Percentiles rank a stretch among this genome's conserved stretches.
These are phyloP conservation scores for Agaricales sp. DNA, from an alignment of 1,284 basidiomycete species.

Conservation along the genomic window DNA sequence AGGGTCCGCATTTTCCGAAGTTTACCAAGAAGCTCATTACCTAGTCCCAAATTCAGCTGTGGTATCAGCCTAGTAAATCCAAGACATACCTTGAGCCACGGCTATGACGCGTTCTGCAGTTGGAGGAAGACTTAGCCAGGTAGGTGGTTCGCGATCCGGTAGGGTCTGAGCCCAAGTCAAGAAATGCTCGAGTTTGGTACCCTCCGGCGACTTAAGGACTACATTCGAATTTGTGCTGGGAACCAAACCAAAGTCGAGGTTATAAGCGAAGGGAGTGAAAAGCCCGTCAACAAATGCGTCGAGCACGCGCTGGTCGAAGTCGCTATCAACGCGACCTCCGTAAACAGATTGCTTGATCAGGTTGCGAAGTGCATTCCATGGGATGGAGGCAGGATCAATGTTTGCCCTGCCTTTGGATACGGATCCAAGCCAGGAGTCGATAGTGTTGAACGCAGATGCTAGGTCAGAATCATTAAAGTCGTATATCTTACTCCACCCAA, in stretches of 20 bases:
- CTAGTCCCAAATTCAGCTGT: constrained; percentile 35
- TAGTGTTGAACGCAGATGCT: constrained; percentile 84
- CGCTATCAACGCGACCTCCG: constrained; percentile 87
- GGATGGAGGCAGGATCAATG: constrained; percentile 82
- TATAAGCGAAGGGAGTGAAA: constrained; percentile 83
- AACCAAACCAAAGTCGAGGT: constrained; percentile 85
- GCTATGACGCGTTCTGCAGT: constrained; percentile 89
- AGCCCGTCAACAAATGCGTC: constrained; percentile 87
- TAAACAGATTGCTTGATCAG: constrained; percentile 94
- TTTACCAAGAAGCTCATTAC: constrained; percentile 74
- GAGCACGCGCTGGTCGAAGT: constrained; percentile 86
- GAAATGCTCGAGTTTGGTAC: constrained; percentile 86
- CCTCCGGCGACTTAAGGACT: constrained; percentile 74
- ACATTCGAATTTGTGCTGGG: constrained; percentile 48
- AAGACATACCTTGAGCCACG: constrained; percentile 67
- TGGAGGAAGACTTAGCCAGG: constrained; percentile 86
- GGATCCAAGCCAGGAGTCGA: constrained; percentile 79
- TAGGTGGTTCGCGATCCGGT: constrained; percentile 86
- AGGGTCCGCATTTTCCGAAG: constrained; percentile 88
- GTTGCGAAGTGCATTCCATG: constrained; percentile 86
- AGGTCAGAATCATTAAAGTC: constrained; percentile 98
- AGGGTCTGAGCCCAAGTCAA: constrained; percentile 77
- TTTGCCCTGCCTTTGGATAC: constrained; percentile 84
- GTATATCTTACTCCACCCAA: constrained; percentile 93
- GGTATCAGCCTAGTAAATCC: constrained; percentile 6